phyloP scores from a whole-genome alignment of 371 early-diverging fungal species.

The Haplosporangium sp. region DNA sequence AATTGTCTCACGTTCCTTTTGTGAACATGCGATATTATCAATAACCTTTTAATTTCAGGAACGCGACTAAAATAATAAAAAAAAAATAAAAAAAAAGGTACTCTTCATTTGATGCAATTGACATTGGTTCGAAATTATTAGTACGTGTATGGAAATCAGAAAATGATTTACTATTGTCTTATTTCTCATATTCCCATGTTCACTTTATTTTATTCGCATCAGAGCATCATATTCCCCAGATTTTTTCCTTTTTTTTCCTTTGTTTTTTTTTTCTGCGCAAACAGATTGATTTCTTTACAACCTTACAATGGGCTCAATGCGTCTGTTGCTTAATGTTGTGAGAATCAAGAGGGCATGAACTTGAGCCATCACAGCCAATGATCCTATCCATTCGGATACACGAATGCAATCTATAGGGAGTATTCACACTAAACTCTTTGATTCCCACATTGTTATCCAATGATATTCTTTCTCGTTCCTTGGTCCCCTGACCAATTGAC shows the following conservation, averaged over 20 bases:
- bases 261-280: not conserved
- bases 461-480: not conserved
- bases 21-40: too few species aligned
- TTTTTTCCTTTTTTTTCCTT: not conserved
- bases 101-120: too few species aligned
- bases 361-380: not conserved
- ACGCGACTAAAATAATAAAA: too few species aligned
- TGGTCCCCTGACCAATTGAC: not conserved
- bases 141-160: too few species aligned
- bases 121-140: too few species aligned
- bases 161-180: too few species aligned
- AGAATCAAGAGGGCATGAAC: not conserved
- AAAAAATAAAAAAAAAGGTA: too few species aligned
- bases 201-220: too few species aligned
- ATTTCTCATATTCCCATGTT: too few species aligned
- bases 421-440: too few species aligned
- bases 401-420: not conserved
- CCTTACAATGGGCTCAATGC: not conserved
- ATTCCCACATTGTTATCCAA: not conserved
- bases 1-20: not conserved
- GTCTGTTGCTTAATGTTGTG: not conserved
- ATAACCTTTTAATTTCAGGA: too few species aligned
- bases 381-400: not conserved
- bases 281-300: not conserved
- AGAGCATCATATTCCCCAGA: too few species aligned